phyloP scores from a whole-genome alignment of 108 stramenopile genomes.

The Cyclostephanos invisitatus region DNA sequence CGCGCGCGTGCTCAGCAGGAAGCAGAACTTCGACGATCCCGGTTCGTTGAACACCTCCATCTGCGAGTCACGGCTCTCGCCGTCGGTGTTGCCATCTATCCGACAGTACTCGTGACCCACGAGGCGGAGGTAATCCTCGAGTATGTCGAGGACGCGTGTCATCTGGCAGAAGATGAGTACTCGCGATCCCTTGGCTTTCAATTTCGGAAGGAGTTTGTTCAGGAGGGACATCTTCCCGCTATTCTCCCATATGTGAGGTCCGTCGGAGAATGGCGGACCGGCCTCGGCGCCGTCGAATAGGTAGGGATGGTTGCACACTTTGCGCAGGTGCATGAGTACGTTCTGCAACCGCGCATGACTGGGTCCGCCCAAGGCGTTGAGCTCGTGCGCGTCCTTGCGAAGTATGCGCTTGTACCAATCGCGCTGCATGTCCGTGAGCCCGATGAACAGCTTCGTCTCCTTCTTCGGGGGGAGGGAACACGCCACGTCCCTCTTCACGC shows the following conservation, averaged over 20 bases:
- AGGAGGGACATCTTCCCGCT: conserved; percentile 91
- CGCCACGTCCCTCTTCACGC: conserved; percentile 98
- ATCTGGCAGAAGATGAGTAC: conserved; percentile 98
- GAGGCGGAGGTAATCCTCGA: conserved; percentile 93
- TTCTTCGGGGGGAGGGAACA: conserved; percentile 94
- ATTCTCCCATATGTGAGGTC: conserved; percentile 98
- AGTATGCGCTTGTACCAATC: conserved; percentile 94
- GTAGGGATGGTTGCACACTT: conserved; percentile 99
- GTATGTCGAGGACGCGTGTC: conserved; percentile 95
- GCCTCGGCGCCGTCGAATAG: conserved; percentile 97
- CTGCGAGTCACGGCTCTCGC: conserved; percentile 91
- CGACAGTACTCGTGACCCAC: conserved; percentile 91
- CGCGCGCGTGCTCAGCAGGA: conserved; percentile 95
- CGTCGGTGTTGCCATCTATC: conserved; percentile 96
- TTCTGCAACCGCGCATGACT: conserved; percentile 91
- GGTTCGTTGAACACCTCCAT: conserved; percentile 96
- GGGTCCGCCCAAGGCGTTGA: conserved; percentile 94
- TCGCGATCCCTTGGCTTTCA: conserved; percentile 87
- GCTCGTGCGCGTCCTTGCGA: conserved; percentile 89
- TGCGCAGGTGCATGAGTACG: conserved; percentile 97
- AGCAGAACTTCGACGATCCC: conserved; percentile 90
- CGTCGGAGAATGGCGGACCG: conserved; percentile 96
- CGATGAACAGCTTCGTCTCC: conserved; percentile 87
- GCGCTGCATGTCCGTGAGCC: conserved; percentile 94
- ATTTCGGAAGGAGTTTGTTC: conserved; percentile 94